Evolutionary conservation across 805 yeast genomes (phyloP).

Genomic region (Suhomyces sp.): DNA sequence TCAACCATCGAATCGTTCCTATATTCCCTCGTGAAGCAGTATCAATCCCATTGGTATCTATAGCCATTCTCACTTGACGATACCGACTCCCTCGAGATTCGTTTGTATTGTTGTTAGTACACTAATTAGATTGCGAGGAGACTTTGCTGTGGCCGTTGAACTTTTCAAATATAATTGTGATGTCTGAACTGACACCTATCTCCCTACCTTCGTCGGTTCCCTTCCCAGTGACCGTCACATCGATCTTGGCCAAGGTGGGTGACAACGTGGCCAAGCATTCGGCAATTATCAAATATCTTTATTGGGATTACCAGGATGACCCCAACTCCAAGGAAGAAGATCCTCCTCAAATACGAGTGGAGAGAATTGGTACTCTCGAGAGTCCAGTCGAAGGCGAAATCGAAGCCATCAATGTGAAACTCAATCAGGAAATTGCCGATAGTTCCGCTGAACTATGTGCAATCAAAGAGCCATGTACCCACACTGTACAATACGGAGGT

Average conservation of each 20-base stretch:
- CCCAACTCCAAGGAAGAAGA: constrained; percentile 44
- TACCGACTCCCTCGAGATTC: too few species aligned
- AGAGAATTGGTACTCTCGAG: constrained; percentile 74
- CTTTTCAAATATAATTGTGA: too few species aligned
- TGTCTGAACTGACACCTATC: constrained; percentile 46
- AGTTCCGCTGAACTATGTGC: constrained; percentile 46
- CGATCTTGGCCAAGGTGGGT: constrained; percentile 46
- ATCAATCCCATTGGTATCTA: too few species aligned
- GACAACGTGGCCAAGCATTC: constrained; percentile 50
- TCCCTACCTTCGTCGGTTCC: constrained; percentile 61
- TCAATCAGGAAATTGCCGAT: constrained; percentile 62
- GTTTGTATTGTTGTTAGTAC: too few species aligned
- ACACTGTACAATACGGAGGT: constrained; percentile 92
- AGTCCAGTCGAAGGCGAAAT: constrained; percentile 78
- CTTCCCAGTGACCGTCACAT: constrained; percentile 65
- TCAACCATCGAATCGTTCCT: too few species aligned
- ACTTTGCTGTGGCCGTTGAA: too few species aligned
- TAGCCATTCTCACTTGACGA: too few species aligned
- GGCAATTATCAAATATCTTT: constrained; percentile 59
- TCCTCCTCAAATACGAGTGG: constrained; percentile 54
- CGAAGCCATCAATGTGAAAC: constrained; percentile 45
- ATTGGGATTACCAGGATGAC: constrained; percentile 63
- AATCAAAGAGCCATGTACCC: constrained; percentile 82
- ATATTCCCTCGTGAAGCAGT: too few species aligned
- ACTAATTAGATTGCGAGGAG: too few species aligned